Conservation (phyloP, 768 basidiomycete species). For the Tricholomella constricta region DNA sequence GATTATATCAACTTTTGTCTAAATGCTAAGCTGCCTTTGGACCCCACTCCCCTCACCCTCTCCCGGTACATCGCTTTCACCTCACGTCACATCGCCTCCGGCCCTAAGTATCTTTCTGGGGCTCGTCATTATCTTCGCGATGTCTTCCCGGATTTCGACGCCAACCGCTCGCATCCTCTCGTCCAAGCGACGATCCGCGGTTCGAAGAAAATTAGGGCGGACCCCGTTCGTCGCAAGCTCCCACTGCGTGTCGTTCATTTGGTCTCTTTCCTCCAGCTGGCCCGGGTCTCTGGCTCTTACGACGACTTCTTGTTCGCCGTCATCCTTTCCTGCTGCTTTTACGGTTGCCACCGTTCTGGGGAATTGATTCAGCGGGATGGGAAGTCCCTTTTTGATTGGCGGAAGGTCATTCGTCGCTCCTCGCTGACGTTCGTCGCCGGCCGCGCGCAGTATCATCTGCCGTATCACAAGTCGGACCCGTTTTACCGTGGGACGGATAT, state of each 20-base stretch:
- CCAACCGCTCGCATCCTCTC: conserved; percentile 13
- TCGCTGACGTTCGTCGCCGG: neutral
- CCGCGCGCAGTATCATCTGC: conserved; percentile 20
- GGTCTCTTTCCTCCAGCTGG: neutral
- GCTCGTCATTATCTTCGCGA: conserved; percentile 22
- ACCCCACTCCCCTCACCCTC: conserved; percentile 20
- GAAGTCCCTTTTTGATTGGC: conserved; percentile 16
- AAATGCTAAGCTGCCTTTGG: conserved; percentile 13
- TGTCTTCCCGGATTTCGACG: conserved; percentile 25
- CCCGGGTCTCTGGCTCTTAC: neutral
- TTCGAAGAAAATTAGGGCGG: conserved; percentile 10
- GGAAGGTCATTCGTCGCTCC: conserved; percentile 25
- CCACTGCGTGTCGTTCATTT: conserved; percentile 1
- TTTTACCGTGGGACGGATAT: conserved; percentile 28
- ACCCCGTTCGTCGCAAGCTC: neutral
- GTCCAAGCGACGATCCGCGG: conserved; percentile 22
- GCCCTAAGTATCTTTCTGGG: conserved; percentile 23
- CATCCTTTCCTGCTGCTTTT: conserved; percentile 23
- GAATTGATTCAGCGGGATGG: conserved; percentile 23
- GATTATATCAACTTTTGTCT: conserved; percentile 23
- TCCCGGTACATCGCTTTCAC: conserved; percentile 3
- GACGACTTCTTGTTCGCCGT: conserved; percentile 18
- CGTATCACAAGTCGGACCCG: conserved; percentile 31
- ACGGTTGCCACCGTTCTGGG: conserved; percentile 26
- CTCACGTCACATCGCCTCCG: conserved; percentile 10